Evolutionary conservation across 2,329 filamentous ascomycete genomes (phyloP).

Genomic region (Penicillium occitanis): DNA sequence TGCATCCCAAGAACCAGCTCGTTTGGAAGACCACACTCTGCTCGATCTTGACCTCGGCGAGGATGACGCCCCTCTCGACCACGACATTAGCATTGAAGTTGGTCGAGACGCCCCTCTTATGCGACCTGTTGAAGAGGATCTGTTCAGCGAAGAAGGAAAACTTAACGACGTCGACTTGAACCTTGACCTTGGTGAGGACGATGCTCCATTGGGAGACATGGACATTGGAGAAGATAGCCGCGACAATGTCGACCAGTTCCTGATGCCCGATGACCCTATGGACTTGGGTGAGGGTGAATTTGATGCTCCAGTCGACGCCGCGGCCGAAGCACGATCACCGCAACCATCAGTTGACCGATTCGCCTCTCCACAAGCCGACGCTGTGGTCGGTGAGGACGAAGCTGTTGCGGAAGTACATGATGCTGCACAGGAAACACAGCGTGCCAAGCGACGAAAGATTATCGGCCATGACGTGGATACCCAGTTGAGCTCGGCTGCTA

Average conservation of each 20-base stretch:
- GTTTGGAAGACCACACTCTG: constrained; percentile 66
- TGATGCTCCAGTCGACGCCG: constrained; percentile 50
- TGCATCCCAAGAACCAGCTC: constrained; percentile 52
- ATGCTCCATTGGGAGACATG: constrained; percentile 43
- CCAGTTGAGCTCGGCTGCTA: constrained; percentile 70
- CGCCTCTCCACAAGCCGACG: constrained; percentile 67
- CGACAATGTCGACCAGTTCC: constrained; percentile 60
- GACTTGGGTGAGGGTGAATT: constrained; percentile 54
- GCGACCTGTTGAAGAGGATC: constrained; percentile 57
- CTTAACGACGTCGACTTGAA: constrained; percentile 55
- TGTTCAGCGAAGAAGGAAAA: constrained; percentile 64
- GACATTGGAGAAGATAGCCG: constrained; percentile 38
- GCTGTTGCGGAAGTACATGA: constrained; percentile 45
- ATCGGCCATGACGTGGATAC: constrained; percentile 80
- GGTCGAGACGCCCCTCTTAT: constrained; percentile 79
- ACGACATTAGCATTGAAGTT: constrained; percentile 73
- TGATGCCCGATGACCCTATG: constrained; percentile 57
- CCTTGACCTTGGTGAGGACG: constrained; percentile 50
- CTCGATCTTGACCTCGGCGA: constrained; percentile 70
- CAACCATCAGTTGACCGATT: constrained; percentile 69
- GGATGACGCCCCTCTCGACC: constrained; percentile 65
- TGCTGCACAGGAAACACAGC: constrained; percentile 64
- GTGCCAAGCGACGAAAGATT: constrained; percentile 76
- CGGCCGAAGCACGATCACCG: constrained; percentile 44
- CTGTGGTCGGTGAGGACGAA: constrained; percentile 59